These are phyloP conservation scores for Cryptococcus deneoformans DNA, from an alignment of 1,284 basidiomycete genomes.

Conservation along the genomic window DNA sequence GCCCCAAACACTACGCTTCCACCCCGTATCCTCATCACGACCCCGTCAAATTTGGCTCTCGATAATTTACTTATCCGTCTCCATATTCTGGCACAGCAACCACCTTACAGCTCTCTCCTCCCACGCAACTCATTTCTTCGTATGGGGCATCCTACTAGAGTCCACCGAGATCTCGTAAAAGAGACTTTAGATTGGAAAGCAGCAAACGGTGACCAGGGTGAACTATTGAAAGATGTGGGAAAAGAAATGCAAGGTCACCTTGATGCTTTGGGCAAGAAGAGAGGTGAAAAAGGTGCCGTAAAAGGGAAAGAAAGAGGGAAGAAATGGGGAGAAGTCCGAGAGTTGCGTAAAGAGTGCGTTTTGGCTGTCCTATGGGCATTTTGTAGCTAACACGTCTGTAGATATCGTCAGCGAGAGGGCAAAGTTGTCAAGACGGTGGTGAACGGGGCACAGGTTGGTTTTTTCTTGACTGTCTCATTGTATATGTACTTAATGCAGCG, in stretches of 20 bases:
- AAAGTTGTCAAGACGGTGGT: constrained; percentile 78
- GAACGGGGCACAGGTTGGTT: constrained; percentile 64
- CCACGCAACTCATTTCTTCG: constrained; percentile 60
- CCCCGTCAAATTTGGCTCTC: constrained; percentile 47
- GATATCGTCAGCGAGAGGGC: constrained; percentile 82
- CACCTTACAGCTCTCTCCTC: constrained; percentile 34
- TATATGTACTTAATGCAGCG: background rate
- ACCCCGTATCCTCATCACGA: constrained; percentile 55
- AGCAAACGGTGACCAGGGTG: constrained; percentile 70
- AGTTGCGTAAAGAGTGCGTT: constrained; percentile 80
- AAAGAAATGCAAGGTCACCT: constrained; percentile 72
- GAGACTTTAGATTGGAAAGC: constrained; percentile 88
- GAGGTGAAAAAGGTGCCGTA: constrained; percentile 63
- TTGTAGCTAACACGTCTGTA: constrained; percentile 34
- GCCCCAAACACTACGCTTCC: constrained; percentile 37
- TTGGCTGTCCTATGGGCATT: background rate
- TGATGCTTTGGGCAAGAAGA: constrained; percentile 67
- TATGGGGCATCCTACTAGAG: constrained; percentile 88
- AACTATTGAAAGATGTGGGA: constrained; percentile 79
- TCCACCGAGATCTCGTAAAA: constrained; percentile 72
- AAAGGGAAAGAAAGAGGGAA: constrained; percentile 70
- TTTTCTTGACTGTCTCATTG: background rate
- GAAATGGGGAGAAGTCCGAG: constrained; percentile 87
- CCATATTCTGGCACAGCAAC: constrained; percentile 28
- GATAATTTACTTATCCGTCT: constrained; percentile 88